Base-by-base conservation (phyloP, 805 yeast species). In the Schwanniomyces sp. region DNA sequence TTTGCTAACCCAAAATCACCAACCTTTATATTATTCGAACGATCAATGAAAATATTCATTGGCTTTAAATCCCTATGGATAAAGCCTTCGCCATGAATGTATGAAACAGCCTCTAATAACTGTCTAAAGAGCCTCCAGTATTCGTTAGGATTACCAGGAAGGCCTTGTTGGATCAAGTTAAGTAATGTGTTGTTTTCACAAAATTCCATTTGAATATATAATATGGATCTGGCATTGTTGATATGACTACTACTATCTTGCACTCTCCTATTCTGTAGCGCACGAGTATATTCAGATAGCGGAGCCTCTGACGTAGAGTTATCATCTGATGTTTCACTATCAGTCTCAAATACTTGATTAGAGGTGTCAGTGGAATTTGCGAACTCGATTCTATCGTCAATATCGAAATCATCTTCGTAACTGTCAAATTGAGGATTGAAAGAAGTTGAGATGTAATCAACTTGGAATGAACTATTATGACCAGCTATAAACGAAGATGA, bases 1-100 rank as follows among this genome's bases (percentile, higher is more conserved):
- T 91, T 91, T 0, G 99, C 99, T 48, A 94, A 77, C 0, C 99
- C 99, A 67, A 94, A 94, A 63, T 94, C 99, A 59, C 99, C 99
- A 37, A 94, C 86, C 63, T 94, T 94, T 49, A 94, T 84, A 59
- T 92, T 91, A 55, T 87, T 84, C 1, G 88, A 80, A 53, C 86
- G 87, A 65, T 94, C 99, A 56, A 94, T 91, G 72, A 94, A 94
- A 62, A 94, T 89, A 63, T 94, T 94, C 79, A 88, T 88, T 1
- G 99, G 98, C 63, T 94, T 94, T 56, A 94, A 75, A 63, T 94
- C 99, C 48, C 99, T 77, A 67, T 94, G 99, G 52, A 94, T 91
- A 43, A 92, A 91, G 1, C 97, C 97, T 62, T 89, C 95, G 0
- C 90, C 78, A 61, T 94, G 99, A 41, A 94, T 91, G 61, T 92